Evolutionary conservation across 495 filamentous ascomycete genomes (phyloP).

Genomic region (Neurospora sp.): DNA sequence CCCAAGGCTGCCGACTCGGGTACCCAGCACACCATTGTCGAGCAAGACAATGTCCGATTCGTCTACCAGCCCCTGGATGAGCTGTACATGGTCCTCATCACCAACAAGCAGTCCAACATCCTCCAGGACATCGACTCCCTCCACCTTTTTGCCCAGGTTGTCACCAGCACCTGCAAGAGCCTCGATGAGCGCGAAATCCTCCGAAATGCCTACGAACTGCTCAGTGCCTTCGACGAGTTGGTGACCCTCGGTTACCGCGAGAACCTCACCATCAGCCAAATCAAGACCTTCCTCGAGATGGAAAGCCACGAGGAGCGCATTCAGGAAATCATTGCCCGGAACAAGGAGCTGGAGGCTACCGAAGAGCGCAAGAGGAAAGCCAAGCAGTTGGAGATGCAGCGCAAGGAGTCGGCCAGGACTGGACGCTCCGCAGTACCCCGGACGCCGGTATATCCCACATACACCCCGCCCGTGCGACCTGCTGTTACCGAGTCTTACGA

Average conservation of each 20-base stretch:
- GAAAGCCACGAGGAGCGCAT: conserved; percentile 98
- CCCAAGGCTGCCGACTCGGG: conserved; percentile 91
- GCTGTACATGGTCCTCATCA: conserved; percentile 98
- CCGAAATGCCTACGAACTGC: conserved; percentile 87
- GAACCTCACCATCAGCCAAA: conserved; percentile 87
- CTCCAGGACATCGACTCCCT: conserved; percentile 97
- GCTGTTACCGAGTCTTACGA: conserved; percentile 75
- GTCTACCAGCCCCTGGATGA: conserved; percentile 98
- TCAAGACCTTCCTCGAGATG: conserved; percentile 98
- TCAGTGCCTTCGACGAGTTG: conserved; percentile 93
- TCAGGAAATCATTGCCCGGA: conserved; percentile 94
- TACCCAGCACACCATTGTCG: conserved; percentile 93
- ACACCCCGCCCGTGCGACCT: conserved; percentile 69
- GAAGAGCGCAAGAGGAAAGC: conserved; percentile 97
- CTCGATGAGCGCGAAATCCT: conserved; percentile 91
- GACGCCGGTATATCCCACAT: conserved; percentile 75
- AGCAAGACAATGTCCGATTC: conserved; percentile 98
- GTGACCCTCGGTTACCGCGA: conserved; percentile 92
- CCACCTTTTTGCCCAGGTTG: conserved; percentile 94
- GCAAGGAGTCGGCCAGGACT: conserved; percentile 68
- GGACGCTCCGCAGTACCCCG: conserved; percentile 50
- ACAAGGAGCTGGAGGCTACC: conserved; percentile 95
- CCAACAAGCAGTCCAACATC: conserved; percentile 98
- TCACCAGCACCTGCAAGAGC: conserved; percentile 89
- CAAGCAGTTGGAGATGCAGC: conserved; percentile 95